A percentile compares a stretch with the other conserved stretches of the same genome.
phyloP scores from a whole-genome alignment of 2,329 filamentous ascomycete genomes.

The Cryphonectria parasitica region DNA sequence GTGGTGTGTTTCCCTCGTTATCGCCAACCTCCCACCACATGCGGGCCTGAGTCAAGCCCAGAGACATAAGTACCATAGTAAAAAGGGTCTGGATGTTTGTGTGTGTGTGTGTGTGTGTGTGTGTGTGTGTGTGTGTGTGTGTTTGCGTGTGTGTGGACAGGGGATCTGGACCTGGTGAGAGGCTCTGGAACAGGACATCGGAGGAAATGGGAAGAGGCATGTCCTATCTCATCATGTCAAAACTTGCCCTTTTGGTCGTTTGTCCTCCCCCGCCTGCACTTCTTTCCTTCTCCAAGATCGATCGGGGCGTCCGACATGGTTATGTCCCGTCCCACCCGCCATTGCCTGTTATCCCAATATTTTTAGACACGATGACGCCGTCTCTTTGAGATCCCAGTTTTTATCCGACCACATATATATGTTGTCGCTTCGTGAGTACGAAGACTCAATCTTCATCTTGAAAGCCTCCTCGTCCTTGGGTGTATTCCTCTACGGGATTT shows the following conservation, averaged over 20 bases:
- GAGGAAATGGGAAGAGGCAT: constrained; percentile 5
- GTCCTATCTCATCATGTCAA: not conserved
- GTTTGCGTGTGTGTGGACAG: not conserved
- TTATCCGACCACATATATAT: too few relatives aligned
- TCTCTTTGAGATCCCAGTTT: not conserved
- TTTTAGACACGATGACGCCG: not conserved
- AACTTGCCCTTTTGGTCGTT: not conserved
- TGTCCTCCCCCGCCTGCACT: not conserved
- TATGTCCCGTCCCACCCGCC: not conserved
- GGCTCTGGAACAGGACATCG: not conserved
- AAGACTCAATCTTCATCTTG: not conserved
- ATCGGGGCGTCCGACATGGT: not conserved
- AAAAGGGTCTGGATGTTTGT: not conserved
- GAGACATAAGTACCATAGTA: not conserved
- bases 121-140: not conserved
- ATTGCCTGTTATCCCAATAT: not conserved
- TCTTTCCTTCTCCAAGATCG: constrained; percentile 5
- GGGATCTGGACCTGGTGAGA: not conserved
- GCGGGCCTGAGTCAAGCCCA: not conserved
- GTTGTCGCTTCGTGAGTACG: not conserved
- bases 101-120: not conserved
- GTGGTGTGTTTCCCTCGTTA: not conserved
- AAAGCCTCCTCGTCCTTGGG: not conserved
- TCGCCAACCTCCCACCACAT: not conserved
- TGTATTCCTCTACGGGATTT: not conserved